Evolutionary conservation across 140 eudicot genomes (phyloP).

Genomic region (Ambrosia hybrid): DNA sequence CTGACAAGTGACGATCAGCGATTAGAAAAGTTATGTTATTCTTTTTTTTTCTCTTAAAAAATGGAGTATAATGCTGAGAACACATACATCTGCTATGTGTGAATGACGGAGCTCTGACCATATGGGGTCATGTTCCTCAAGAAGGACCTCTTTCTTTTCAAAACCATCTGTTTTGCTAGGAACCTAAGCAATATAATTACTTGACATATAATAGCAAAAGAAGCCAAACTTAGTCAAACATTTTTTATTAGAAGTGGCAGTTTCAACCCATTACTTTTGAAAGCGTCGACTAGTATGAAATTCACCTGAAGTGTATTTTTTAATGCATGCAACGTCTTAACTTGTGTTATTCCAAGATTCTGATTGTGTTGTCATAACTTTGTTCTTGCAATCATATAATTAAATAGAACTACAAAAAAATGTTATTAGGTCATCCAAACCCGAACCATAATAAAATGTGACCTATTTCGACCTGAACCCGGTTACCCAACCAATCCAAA

Average conservation of each 20-base stretch:
- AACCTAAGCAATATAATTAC: conserved; percentile 58
- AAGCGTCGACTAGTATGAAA: neutral
- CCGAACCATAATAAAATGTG: neutral
- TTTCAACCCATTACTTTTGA: too few species aligned
- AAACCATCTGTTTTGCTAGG: conserved; percentile 71
- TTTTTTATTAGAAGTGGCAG: too few species aligned
- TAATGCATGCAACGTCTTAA: neutral
- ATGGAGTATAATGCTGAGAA: conserved; percentile 6
- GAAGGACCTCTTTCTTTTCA: conserved; percentile 83
- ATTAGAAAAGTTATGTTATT: conserved; percentile 26
- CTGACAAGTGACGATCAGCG: conserved; percentile 47
- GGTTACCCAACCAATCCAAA: neutral
- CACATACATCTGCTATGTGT: conserved; percentile 94
- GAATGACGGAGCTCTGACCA: conserved; percentile 98
- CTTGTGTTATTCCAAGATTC: neutral
- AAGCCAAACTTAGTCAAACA: neutral
- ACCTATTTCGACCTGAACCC: too few species aligned
- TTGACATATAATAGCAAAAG: conserved; percentile 32
- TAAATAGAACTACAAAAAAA: too few species aligned
- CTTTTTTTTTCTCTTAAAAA: neutral
- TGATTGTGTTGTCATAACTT: too few species aligned
- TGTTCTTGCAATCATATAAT: too few species aligned
- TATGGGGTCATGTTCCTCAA: conserved; percentile 95
- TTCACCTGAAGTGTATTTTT: neutral
- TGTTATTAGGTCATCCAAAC: neutral